Conservation (phyloP, 192 early-diverging fungal species). For the Linnemannia zychae region DNA sequence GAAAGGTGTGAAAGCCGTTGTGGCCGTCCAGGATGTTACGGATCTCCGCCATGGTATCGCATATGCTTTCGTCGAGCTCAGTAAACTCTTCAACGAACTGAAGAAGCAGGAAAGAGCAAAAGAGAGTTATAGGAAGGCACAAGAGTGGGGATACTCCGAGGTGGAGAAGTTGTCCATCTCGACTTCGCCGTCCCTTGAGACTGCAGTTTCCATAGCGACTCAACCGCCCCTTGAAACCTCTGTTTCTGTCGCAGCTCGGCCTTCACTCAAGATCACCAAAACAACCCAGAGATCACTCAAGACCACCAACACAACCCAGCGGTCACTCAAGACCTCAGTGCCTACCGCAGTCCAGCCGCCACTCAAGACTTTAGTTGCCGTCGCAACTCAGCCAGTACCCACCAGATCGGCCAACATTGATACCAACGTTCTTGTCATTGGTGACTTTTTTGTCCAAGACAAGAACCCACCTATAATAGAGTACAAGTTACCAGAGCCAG, state of each 20-base stretch:
- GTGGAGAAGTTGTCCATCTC: conserved; percentile 12
- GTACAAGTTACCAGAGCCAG: conserved; percentile 25
- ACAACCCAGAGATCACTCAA: neutral
- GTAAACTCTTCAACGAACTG: conserved; percentile 15
- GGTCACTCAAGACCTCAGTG: neutral
- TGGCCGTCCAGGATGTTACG: conserved; percentile 26
- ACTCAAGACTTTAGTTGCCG: neutral
- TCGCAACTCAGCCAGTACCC: conserved; percentile 4
- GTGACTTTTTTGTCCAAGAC: conserved; percentile 32
- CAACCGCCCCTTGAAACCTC: conserved; percentile 13
- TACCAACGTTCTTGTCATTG: conserved; percentile 13
- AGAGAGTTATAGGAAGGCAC: conserved; percentile 27
- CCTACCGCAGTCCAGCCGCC: conserved; percentile 6
- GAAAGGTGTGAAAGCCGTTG: conserved; percentile 25
- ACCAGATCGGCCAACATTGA: conserved; percentile 11
- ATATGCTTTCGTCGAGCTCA: conserved; percentile 24
- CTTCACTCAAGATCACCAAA: conserved; percentile 14
- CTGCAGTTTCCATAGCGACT: conserved; percentile 13
- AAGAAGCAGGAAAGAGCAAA: conserved; percentile 22
- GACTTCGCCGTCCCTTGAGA: conserved; percentile 19
- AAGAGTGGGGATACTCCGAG: conserved; percentile 28
- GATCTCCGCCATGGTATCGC: conserved; percentile 21
- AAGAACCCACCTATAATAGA: conserved; percentile 22
- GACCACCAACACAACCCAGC: conserved; percentile 1
- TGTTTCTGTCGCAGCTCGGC: neutral